A percentile compares a stretch with the other conserved stretches of the same genome.
Evolutionary conservation across 495 filamentous ascomycete genomes (phyloP).

Genomic region (Delitschia confertaspora): DNA sequence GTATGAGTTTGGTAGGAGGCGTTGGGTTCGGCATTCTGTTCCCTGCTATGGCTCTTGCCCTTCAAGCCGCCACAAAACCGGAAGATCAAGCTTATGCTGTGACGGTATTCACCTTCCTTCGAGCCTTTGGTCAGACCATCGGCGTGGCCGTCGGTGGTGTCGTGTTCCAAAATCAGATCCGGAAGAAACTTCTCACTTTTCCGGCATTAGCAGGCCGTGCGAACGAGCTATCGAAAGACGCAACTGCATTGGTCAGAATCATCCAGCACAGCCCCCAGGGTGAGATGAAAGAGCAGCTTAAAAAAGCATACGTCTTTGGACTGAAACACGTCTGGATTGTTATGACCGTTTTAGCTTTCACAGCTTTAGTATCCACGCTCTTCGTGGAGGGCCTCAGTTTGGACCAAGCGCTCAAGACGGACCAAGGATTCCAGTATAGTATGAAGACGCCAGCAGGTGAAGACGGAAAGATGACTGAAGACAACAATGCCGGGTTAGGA

Average conservation of each 20-base stretch:
- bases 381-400: too few species aligned
- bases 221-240: constrained; percentile 37
- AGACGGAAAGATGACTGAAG: too few species aligned
- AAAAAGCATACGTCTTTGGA: too few species aligned
- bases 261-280: constrained; percentile 30
- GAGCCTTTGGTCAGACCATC: constrained; percentile 51
- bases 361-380: too few species aligned
- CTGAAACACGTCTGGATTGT: too few species aligned
- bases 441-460: too few species aligned
- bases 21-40: constrained; percentile 43
- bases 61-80: constrained; percentile 41
- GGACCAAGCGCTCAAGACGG: too few species aligned
- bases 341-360: too few species aligned
- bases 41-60: constrained; percentile 40
- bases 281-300: constrained; percentile 19
- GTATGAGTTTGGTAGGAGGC: constrained; percentile 39
- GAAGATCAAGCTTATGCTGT: constrained; percentile 40
- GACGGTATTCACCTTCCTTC: constrained; percentile 48
- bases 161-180: constrained; percentile 47
- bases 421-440: too few species aligned
- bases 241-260: constrained; percentile 37
- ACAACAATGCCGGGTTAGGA: too few species aligned
- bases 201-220: constrained; percentile 18
- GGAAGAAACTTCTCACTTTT: constrained; percentile 30
- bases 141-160: constrained; percentile 51